A percentile compares a stretch with the other conserved stretches of the same genome.
Evolutionary conservation across 2,329 filamentous ascomycete species (phyloP).

Genomic region (Trichoderma sp.): DNA sequence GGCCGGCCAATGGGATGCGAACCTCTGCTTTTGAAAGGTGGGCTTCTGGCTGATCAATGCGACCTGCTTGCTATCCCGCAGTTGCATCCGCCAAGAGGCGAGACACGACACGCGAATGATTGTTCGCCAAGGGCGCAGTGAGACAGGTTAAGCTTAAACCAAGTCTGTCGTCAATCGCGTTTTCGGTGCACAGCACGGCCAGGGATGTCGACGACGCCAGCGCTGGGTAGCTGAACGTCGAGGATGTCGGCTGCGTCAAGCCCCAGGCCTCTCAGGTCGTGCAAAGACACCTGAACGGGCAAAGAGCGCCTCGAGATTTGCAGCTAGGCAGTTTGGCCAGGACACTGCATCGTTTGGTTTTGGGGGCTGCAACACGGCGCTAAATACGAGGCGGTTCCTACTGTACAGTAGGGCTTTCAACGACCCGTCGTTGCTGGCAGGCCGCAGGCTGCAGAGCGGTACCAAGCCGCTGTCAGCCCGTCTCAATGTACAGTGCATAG

Average conservation of each 20-base stretch:
- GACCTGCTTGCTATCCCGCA: not conserved
- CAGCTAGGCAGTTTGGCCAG: constrained; percentile 2
- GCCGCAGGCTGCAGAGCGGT: not conserved
- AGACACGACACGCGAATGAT: constrained; percentile 6
- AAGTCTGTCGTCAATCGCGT: constrained; percentile 10
- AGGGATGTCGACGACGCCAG: not conserved
- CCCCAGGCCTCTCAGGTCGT: not conserved
- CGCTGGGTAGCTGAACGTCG: not conserved
- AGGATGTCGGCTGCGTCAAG: not conserved
- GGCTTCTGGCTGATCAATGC: constrained; percentile 6
- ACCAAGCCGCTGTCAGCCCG: not conserved
- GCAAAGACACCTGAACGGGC: constrained; percentile 7
- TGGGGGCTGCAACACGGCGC: not conserved
- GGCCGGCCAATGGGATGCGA: constrained; percentile 2
- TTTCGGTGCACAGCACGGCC: not conserved
- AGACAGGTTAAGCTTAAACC: constrained; percentile 27
- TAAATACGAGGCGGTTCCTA: not conserved
- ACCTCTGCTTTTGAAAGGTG: not conserved
- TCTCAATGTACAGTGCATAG: not conserved
- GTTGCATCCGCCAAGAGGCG: constrained; percentile 18
- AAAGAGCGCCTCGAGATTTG: constrained; percentile 13
- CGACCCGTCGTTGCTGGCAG: not conserved
- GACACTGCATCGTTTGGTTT: not conserved
- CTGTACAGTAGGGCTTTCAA: not conserved
- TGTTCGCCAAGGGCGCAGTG: constrained; percentile 15